These are phyloP conservation scores for Hypoxylon crocopeplum DNA, from an alignment of 495 filamentous ascomycete genomes.

Conservation along the genomic window DNA sequence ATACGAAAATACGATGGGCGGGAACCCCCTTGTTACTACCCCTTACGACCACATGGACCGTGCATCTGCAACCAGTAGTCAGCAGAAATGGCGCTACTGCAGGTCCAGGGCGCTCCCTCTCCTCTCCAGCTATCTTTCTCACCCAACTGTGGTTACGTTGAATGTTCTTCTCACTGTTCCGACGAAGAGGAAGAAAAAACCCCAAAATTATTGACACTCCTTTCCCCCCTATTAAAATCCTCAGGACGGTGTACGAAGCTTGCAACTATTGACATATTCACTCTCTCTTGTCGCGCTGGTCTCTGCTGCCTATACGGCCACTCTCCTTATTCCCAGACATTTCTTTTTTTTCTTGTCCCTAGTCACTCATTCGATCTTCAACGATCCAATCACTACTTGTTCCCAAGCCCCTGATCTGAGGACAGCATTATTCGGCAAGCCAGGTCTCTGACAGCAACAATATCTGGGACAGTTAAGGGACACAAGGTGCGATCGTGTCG, in stretches of 20 bases:
- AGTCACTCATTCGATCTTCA: constrained; percentile 39
- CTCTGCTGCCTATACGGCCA: constrained; percentile 17
- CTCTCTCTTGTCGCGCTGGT: constrained; percentile 21
- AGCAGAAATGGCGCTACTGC: constrained; percentile 33
- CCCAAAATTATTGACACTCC: constrained; percentile 35
- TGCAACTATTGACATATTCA: constrained; percentile 1
- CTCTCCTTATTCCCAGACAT: constrained; percentile 4
- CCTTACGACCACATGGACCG: constrained; percentile 28
- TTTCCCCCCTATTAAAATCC: constrained; percentile 10
- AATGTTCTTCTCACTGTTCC: constrained; percentile 20
- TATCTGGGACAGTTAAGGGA: constrained; percentile 29
- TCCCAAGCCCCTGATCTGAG: constrained; percentile 40
- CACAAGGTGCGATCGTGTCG: constrained; percentile 31
- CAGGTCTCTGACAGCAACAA: constrained; percentile 37
- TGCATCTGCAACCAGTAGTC: constrained; percentile 3
- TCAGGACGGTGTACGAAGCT: constrained; percentile 8
- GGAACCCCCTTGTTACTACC: constrained; percentile 14
- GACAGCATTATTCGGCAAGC: constrained; percentile 39
- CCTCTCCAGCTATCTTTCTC: constrained; percentile 14
- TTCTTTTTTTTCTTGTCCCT: constrained; percentile 16
- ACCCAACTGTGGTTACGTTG: constrained; percentile 9
- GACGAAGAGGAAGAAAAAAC: constrained; percentile 23
- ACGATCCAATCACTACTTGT: constrained; percentile 32
- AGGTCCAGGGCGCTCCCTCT: constrained; percentile 29
- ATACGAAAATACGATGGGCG: too few relatives aligned